Evolutionary conservation across 75 land plant genomes (phyloP).

Genomic region (Pinus albicaulis): DNA sequence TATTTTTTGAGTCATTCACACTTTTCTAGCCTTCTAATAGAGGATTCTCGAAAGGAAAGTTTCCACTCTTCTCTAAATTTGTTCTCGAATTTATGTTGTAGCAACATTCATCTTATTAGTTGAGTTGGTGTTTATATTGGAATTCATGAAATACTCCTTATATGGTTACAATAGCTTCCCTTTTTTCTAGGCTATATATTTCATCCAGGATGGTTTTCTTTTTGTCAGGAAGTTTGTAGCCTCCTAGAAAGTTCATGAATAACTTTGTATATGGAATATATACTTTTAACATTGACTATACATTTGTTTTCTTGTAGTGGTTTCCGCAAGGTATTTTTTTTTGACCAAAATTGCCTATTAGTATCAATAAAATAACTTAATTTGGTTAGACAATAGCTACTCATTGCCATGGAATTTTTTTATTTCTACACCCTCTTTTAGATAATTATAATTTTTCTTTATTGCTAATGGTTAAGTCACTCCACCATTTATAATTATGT

Average conservation of each 20-base stretch:
- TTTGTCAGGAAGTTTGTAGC: neutral
- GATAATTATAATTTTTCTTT: neutral
- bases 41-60: slow-evolving; percentile 48
- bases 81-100: neutral
- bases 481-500: neutral
- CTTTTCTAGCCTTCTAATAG: slow-evolving; percentile 38
- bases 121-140: neutral
- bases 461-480: neutral
- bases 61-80: neutral
- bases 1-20: slow-evolving; percentile 59
- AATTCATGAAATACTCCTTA: neutral
- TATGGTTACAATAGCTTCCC: neutral
- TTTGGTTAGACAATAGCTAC: neutral
- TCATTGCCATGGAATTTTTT: neutral
- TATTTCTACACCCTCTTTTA: neutral
- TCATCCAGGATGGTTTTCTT: neutral
- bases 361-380: neutral
- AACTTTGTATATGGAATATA: neutral
- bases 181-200: neutral
- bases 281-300: neutral
- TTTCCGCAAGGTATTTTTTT: neutral
- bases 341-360: neutral
- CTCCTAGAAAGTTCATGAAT: neutral
- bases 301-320: neutral
- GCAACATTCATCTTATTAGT: neutral